Conservation (phyloP, 257 asterid genomes). For the Fraxinus excelsior region DNA sequence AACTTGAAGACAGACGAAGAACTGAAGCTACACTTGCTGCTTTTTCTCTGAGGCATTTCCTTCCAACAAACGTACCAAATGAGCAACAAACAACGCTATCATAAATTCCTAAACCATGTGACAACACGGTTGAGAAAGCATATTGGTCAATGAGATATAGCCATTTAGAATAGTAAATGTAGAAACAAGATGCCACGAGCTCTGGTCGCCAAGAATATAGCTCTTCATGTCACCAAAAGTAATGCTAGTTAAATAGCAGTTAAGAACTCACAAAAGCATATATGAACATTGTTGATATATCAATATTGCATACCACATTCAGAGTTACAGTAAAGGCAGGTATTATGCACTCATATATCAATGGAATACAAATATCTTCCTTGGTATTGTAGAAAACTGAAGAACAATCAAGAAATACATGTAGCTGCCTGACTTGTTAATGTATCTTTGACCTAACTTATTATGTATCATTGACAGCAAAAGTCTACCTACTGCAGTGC, state of each 20-base stretch:
- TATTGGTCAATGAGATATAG: background rate
- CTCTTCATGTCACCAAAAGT: background rate
- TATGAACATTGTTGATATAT: background rate
- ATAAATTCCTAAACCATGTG: background rate
- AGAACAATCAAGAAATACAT: background rate
- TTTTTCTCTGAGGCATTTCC: background rate
- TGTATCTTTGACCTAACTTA: background rate
- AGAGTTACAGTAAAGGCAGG: constrained; percentile 14
- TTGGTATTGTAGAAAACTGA: background rate
- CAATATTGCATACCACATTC: background rate
- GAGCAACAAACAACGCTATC: background rate
- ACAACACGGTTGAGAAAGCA: background rate
- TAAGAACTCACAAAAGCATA: background rate
- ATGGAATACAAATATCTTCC: constrained; percentile 13
- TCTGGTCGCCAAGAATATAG: background rate
- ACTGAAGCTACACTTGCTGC: background rate
- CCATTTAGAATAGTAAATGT: background rate
- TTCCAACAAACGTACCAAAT: background rate
- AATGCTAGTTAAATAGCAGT: background rate
- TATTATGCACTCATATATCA: constrained; percentile 3
- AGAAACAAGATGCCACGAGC: background rate
- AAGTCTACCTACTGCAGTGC: constrained; percentile 76
- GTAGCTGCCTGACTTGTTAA: constrained; percentile 20
- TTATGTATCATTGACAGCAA: constrained; percentile 21
- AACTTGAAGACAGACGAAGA: background rate